Conservation (phyloP, 2,329 filamentous ascomycete genomes). For the Gremmenia infestans region DNA sequence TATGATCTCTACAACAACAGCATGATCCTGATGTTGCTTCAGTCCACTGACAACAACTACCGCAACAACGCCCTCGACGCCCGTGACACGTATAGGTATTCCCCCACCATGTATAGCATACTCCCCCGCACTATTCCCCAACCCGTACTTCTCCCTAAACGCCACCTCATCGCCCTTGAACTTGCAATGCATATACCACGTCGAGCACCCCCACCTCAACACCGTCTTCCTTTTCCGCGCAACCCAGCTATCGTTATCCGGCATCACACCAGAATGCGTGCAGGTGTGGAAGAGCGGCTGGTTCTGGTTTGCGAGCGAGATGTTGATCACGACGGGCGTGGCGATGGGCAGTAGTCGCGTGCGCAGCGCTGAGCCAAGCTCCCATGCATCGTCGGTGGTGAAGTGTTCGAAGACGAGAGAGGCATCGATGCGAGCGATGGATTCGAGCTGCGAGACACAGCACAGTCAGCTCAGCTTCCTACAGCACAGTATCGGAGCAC, state of each 20-base stretch:
- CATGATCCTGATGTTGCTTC: constrained; percentile 73
- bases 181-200: constrained; percentile 68
- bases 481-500: neutral
- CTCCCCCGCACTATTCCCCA: constrained; percentile 51
- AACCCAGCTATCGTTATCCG: constrained; percentile 70
- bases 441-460: constrained; percentile 24
- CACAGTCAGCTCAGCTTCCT: neutral
- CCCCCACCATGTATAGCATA: constrained; percentile 78
- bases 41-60: constrained; percentile 73
- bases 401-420: constrained; percentile 40
- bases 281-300: constrained; percentile 67
- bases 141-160: constrained; percentile 61
- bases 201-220: constrained; percentile 63
- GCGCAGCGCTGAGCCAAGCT: constrained; percentile 59
- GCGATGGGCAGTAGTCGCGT: constrained; percentile 53
- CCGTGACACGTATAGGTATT: constrained; percentile 65
- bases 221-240: constrained; percentile 67
- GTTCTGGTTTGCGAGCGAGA: constrained; percentile 51
- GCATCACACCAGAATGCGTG: constrained; percentile 60
- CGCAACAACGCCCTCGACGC: constrained; percentile 70
- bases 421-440: constrained; percentile 28
- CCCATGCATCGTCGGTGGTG: constrained; percentile 59
- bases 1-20: constrained; percentile 59
- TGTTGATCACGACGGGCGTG: constrained; percentile 57
- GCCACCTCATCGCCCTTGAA: constrained; percentile 56